Conservation (phyloP, 352 stramenopile genomes). For the Synura sp. region DNA sequence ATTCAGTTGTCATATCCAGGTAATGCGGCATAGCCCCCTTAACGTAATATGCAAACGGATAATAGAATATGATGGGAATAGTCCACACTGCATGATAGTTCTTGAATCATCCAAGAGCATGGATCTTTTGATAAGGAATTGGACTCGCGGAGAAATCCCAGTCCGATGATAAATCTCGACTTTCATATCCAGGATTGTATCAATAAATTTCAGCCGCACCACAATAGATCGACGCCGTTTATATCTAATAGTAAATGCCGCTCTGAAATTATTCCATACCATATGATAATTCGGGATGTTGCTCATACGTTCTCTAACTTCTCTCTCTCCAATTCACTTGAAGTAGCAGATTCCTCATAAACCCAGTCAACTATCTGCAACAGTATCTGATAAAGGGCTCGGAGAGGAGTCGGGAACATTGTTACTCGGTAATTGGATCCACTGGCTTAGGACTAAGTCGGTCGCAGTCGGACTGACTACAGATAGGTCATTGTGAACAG, state of each 20-base stretch:
- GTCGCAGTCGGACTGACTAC: constrained; percentile 33
- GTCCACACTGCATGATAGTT: constrained; percentile 37
- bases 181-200: constrained; percentile 42
- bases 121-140: constrained; percentile 30
- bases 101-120: constrained; percentile 41
- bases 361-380: constrained; percentile 29
- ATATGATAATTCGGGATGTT: constrained; percentile 41
- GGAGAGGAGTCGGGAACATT: constrained; percentile 37
- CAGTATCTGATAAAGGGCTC: constrained; percentile 37
- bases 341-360: constrained; percentile 39
- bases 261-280: constrained; percentile 40
- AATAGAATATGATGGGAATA: constrained; percentile 39
- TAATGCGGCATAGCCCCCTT: constrained; percentile 34
- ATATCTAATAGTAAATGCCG: constrained; percentile 39
- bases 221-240: constrained; percentile 38
- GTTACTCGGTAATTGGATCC: constrained; percentile 38
- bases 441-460: constrained; percentile 31
- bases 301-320: constrained; percentile 31
- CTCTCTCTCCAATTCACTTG: constrained; percentile 35
- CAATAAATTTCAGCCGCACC: constrained; percentile 37
- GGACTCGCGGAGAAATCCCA: constrained; percentile 28
- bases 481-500: constrained; percentile 31
- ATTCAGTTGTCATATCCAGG: constrained; percentile 29
- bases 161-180: constrained; percentile 31
- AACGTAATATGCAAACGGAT: constrained; percentile 38